Evolutionary conservation across 2,329 filamentous ascomycete species (phyloP), one percentile per base, ranked within the genome.

Genomic region (Incumbomyces delicatus): DNA sequence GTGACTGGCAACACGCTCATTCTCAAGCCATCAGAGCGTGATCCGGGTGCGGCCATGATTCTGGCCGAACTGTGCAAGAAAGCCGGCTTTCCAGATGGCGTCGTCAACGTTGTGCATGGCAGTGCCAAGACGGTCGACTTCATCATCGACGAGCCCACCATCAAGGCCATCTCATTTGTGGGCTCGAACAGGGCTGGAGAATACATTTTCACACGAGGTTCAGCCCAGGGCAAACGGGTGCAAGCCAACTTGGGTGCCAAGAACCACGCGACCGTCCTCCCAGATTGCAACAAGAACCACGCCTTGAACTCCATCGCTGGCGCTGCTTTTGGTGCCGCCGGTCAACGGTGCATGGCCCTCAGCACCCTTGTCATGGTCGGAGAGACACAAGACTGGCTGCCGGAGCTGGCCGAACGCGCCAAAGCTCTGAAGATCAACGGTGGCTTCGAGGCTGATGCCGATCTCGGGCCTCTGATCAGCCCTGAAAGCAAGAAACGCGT

Each of bases 231-330:
- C 53, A 84, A 83, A 68, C 77, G 80, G 56, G 78, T 81, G 14
- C 80, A 83, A 64, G 80, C 80, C 59, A 83, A 83, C 63, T 63
- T 83, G 47, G 80, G 80, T 29, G 80, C 80, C 2, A 84, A 83
- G 72, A 84, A 84, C 68, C 80, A 83, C 61, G 79, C 78, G 36
- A 77, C 77, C 39, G 72, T 84, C 18, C 67, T 83, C 22, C 79
- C 80, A 1, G 80, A 84, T 63, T 77, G 73, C 68, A 81, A 83
- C 68, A 83, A 81, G 71, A 81, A 83, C 65, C 77, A 81, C 49
- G 72, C 78, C 2, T 62, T 84, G 37, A 81, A 83, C 57, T 77
- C 78, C 29, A 81, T 83, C 60, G 71, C 75, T 6, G 80, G 80
- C 50, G 80, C 80, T 38, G 80, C 80, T 1, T 84, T 83, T 50